These are phyloP conservation scores for Fusarium lyarnte DNA, from an alignment of 2,329 filamentous ascomycete genomes.

Conservation along the genomic window DNA sequence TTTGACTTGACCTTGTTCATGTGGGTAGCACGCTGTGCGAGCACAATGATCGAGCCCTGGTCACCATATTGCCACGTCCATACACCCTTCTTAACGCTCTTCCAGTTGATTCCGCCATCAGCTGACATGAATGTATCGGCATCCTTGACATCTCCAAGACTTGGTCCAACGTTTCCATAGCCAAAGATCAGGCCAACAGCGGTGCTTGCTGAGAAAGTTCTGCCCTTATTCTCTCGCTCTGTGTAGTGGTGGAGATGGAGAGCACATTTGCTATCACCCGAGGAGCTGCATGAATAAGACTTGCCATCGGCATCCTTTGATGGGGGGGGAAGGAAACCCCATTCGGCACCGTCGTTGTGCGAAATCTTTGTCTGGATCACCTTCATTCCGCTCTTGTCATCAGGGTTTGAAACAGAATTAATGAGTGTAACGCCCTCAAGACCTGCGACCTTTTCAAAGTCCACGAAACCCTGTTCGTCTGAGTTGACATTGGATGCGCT, in stretches of 20 bases:
- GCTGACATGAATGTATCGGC: conserved; percentile 90
- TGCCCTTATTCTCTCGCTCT: conserved; percentile 81
- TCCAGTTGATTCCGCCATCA: conserved; percentile 93
- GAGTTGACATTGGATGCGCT: conserved; percentile 85
- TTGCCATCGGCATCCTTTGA: conserved; percentile 75
- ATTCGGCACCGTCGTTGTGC: conserved; percentile 94
- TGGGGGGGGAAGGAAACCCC: conserved; percentile 81
- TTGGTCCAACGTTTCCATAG: conserved; percentile 85
- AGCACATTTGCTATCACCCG: conserved; percentile 75
- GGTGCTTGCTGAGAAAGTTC: conserved; percentile 88
- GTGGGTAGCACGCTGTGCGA: conserved; percentile 76
- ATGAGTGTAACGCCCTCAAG: conserved; percentile 90
- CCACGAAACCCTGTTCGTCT: conserved; percentile 79
- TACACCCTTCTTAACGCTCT: conserved; percentile 82
- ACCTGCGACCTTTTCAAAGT: conserved; percentile 95
- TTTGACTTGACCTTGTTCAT: conserved; percentile 76
- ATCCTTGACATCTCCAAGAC: conserved; percentile 72
- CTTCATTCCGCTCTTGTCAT: conserved; percentile 81
- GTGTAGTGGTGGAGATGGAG: conserved; percentile 97
- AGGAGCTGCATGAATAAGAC: conserved; percentile 71
- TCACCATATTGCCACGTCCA: conserved; percentile 97
- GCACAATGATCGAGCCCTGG: conserved; percentile 90
- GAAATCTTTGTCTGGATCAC: conserved; percentile 90
- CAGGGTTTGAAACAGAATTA: conserved; percentile 82
- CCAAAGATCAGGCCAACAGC: conserved; percentile 92